Evolutionary conservation across 2,329 filamentous ascomycete species (phyloP), one percentile per base, ranked within the genome.

Genomic region (Niveomyces coronatus): DNA sequence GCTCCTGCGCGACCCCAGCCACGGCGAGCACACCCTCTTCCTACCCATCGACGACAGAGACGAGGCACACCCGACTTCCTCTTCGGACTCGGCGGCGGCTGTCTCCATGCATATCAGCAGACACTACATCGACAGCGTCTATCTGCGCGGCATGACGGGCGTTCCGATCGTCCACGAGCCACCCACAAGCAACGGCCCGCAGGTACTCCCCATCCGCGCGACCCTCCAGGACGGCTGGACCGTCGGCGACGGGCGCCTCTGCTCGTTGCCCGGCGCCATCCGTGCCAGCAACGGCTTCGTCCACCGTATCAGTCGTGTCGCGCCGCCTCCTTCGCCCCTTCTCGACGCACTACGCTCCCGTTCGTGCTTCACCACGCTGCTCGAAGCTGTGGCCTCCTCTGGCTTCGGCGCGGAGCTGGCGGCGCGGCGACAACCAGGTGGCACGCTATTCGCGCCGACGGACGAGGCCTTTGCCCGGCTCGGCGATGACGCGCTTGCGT

Each of bases 391-490:
- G 2, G 3, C 9, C 10, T 9, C 8, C 1, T 22, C 27, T 19
- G 23, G 31, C 3, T 34, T 39, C n/a, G 23, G 22, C 4, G 24
- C 22, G 14, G 31, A 18, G 10, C 24, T 39, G 9, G 37, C 14
- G 3, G 11, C 20, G 13, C 18, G 20, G 6, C 23, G 17, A 3
- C 17, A 20, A 14, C 16, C 10, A 19, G 37, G 38, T 11, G 31
- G 38, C 9, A 40, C 38, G 11, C 26, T 40, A 6, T 40, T 36
- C n/a, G 38, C 38, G 7, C 38, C 38, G 9, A 35, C 38, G 6
- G 32, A 40, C 22, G n/a, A 10, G 22, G 33, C 39, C 9, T 37
- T 41, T 31, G 27, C 33, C 16, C 7, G 19, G 2, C 39, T 41
- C 22, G 33, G 34, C 3, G 16, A 19, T 1, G 39, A 41, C 4